A percentile compares a stretch with the other conserved stretches of the same genome.
phyloP scores from a whole-genome alignment of 352 stramenopile species.

The Hyphochytrium catenoides region DNA sequence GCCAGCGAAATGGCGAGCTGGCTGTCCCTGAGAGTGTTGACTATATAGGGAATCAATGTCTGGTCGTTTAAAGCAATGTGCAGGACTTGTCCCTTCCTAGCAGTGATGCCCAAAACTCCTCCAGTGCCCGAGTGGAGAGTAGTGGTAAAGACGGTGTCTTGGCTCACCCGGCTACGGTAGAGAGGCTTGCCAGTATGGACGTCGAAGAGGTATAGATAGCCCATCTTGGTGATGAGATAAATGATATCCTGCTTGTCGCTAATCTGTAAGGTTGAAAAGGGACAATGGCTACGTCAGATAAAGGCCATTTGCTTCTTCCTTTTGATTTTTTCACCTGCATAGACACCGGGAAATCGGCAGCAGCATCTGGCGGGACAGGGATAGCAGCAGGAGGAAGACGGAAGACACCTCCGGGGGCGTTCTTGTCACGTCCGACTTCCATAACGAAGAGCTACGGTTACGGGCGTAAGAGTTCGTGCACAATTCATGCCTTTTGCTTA shows the following conservation, averaged over 20 bases:
- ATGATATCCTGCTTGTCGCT: slow-evolving; percentile 85
- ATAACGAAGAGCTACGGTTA: slow-evolving; percentile 95
- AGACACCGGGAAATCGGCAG: slow-evolving; percentile 93
- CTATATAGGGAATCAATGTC: slow-evolving; percentile 94
- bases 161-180: slow-evolving; percentile 87
- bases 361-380: slow-evolving; percentile 83
- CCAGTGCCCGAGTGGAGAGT: slow-evolving; percentile 68
- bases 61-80: slow-evolving; percentile 92
- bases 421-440: slow-evolving; percentile 92
- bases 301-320: slow-evolving; percentile 2
- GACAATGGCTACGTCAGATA: too few species aligned
- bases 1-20: slow-evolving; percentile 85
- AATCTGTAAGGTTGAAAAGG: too few species aligned
- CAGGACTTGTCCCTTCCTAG: slow-evolving; percentile 82
- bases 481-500: too few species aligned
- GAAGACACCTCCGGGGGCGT: slow-evolving; percentile 81
- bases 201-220: slow-evolving; percentile 99
- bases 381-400: slow-evolving; percentile 76
- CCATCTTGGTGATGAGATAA: slow-evolving; percentile 99
- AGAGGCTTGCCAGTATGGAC: slow-evolving; percentile 92
- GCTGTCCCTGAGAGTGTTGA: slow-evolving; percentile 90
- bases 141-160: slow-evolving; percentile 95
- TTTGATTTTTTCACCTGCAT: slow-evolving; percentile 69
- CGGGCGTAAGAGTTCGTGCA: too few species aligned
- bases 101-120: slow-evolving; percentile 93